Evolutionary conservation across 164 flowering plant genomes (phyloP), one percentile per base, ranked within the genome.

Genomic region (Umbellularia californica): DNA sequence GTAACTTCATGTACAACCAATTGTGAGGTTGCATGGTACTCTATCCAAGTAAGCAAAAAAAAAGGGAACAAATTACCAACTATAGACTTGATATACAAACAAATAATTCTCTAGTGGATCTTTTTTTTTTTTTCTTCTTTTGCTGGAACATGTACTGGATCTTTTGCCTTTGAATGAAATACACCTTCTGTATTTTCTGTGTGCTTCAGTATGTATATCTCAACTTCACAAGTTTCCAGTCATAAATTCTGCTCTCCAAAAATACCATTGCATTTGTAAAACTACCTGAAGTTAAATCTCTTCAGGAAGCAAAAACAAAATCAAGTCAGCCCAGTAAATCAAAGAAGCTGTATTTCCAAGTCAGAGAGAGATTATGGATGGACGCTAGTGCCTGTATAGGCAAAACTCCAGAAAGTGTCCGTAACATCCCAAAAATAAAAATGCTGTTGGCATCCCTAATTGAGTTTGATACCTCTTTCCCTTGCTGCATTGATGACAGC

Each of bases 381-480:
- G 14, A 11, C 67, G 12, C 17, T 22, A 11, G 28, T 22, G 25
- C 9, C 28, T 64, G 13, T 17, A 7, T 1, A 20, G 25, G 13
- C 2, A 22, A 22, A 22, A 11, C 27, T 22, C 24, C 27, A 3
- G 6, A 0, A n/a, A 22, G 6, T 24, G 24, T n/a, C 22, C 30
- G 11, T 24, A 17, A 9, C 22, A 64, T 22, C 23, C 3, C 27
- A 22, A 64, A 24, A 22, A 64, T 11, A 22, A 23, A n/a, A 22
- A 3, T 24, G 30, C 23, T 24, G 27, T 12, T 24, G 24, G 2
- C 28, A 22, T 64, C 28, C 27, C 67, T 64, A 41, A 9, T n/a
- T 80, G 41, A 89, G 81, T 41, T 65, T 72, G 35, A 92, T 81
- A 63, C 97, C 97, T 77, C 77, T 88, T 68, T 79, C 82, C 70